Evolutionary conservation across 73 alveolate genomes (phyloP).

Genomic region (Paramecium sonneborni): DNA sequence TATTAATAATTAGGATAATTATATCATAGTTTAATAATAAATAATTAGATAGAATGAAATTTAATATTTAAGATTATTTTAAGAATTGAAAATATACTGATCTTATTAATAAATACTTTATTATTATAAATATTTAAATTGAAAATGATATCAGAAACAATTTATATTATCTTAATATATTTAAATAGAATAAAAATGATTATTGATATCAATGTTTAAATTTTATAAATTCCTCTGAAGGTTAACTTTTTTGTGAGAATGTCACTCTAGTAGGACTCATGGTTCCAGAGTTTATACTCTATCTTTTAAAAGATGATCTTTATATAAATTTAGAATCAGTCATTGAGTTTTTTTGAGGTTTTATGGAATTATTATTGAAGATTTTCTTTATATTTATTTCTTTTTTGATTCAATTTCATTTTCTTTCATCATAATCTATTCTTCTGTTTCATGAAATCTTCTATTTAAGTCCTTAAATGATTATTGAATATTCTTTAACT

Average conservation of each 20-base stretch:
- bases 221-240: not conserved
- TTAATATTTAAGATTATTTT: not conserved
- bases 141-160: too few relatives aligned
- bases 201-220: not conserved
- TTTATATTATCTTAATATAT: too few relatives aligned
- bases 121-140: too few relatives aligned
- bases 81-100: slow-evolving; percentile 46
- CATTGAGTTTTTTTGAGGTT: not conserved
- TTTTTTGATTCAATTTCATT: not conserved
- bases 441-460: slow-evolving; percentile 1
- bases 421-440: not conserved
- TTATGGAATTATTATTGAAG: not conserved
- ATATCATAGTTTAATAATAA: slow-evolving; percentile 28
- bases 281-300: not conserved
- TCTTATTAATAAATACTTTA: too few relatives aligned
- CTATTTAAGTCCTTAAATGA: not conserved
- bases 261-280: slow-evolving; percentile 25
- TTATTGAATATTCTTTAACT: not conserved
- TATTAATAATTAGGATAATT: not conserved
- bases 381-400: not conserved
- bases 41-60: slow-evolving; percentile 49
- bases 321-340: not conserved
- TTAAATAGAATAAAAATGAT: not conserved
- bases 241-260: not conserved
- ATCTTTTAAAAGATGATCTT: not conserved